Evolutionary conservation across 2,329 filamentous ascomycete species (phyloP).

Genomic region (Reticulascus tulasneorum): DNA sequence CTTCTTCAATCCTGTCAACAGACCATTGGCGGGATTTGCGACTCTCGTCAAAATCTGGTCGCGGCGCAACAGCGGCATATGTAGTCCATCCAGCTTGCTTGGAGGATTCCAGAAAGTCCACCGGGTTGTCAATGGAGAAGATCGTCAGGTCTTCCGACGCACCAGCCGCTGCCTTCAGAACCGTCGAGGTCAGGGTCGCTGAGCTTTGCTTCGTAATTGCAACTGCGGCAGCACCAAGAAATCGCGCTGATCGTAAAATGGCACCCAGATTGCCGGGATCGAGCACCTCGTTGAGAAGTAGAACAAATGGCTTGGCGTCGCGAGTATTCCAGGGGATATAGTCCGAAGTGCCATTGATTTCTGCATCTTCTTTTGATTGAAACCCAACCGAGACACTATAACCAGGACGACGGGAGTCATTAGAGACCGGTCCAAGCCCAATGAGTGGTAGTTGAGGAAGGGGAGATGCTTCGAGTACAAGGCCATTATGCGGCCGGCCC

Average conservation of each 20-base stretch:
- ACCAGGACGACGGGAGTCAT: conserved; percentile 38
- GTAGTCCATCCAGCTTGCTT: conserved; percentile 73
- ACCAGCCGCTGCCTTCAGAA: conserved; percentile 83
- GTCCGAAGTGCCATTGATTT: conserved; percentile 64
- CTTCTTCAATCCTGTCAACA: conserved; percentile 42
- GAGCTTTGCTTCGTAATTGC: conserved; percentile 70
- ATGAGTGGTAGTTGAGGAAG: conserved; percentile 68
- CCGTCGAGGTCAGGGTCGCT: conserved; percentile 69
- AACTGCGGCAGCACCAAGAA: conserved; percentile 84
- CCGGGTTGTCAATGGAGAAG: conserved; percentile 64
- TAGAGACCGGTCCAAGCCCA: conserved; percentile 47
- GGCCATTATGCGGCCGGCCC: conserved; percentile 84
- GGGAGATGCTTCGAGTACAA: conserved; percentile 81
- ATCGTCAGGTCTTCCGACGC: conserved; percentile 77
- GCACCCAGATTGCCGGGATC: conserved; percentile 90
- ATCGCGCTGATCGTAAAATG: conserved; percentile 83
- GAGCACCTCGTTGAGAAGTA: conserved; percentile 71
- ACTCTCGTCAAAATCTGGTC: too few species aligned
- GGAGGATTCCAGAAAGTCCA: conserved; percentile 66
- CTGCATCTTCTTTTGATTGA: conserved; percentile 70
- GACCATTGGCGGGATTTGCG: conserved; percentile 36
- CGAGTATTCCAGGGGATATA: conserved; percentile 40
- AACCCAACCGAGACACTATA: conserved; percentile 59
- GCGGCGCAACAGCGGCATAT: conserved; percentile 66
- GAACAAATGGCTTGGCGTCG: conserved; percentile 62